Conservation (phyloP, 1,284 basidiomycete genomes). For the Ganoderma sp. region DNA sequence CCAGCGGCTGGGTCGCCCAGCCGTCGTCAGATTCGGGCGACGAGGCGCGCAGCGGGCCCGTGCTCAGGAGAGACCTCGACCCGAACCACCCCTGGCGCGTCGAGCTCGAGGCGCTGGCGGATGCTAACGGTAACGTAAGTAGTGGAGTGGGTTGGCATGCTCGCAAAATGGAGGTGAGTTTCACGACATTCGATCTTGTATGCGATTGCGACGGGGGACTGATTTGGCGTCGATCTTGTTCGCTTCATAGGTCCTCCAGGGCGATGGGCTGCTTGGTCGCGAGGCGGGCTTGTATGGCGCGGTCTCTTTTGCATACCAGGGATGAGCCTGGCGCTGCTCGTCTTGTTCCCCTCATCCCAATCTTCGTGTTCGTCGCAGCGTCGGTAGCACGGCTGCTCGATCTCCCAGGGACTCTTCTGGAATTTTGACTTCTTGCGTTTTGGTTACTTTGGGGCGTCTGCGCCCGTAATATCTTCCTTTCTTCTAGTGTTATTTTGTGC, state of each 20-base stretch:
- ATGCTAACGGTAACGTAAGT: slow-evolving; percentile 87
- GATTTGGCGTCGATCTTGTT: slow-evolving; percentile 20
- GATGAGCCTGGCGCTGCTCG: slow-evolving; percentile 48
- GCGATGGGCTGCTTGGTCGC: slow-evolving; percentile 88
- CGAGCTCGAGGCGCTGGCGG: slow-evolving; percentile 76
- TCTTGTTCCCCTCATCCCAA: not conserved
- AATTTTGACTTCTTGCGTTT: not conserved
- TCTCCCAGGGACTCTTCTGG: not conserved
- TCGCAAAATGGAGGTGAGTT: slow-evolving; percentile 92
- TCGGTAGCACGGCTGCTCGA: not conserved
- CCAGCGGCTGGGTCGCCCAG: slow-evolving; percentile 74
- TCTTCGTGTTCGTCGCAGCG: too few relatives aligned
- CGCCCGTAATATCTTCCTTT: slow-evolving; percentile 3
- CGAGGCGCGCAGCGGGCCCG: slow-evolving; percentile 27
- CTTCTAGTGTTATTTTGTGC: not conserved
- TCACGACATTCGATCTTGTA: not conserved
- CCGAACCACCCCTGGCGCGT: slow-evolving; percentile 67
- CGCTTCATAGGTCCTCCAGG: slow-evolving; percentile 69
- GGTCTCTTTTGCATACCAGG: slow-evolving; percentile 89
- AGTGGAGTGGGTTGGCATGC: slow-evolving; percentile 95
- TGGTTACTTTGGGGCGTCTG: not conserved
- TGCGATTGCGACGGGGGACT: slow-evolving; percentile 19
- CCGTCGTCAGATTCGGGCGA: slow-evolving; percentile 41
- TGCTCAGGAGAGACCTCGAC: slow-evolving; percentile 66
- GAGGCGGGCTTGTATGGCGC: slow-evolving; percentile 95